A percentile compares a stretch with the other conserved stretches of the same genome.
These are phyloP conservation scores for Sporothrix mexicana DNA, from an alignment of 2,329 filamentous ascomycete species.

Conservation along the genomic window DNA sequence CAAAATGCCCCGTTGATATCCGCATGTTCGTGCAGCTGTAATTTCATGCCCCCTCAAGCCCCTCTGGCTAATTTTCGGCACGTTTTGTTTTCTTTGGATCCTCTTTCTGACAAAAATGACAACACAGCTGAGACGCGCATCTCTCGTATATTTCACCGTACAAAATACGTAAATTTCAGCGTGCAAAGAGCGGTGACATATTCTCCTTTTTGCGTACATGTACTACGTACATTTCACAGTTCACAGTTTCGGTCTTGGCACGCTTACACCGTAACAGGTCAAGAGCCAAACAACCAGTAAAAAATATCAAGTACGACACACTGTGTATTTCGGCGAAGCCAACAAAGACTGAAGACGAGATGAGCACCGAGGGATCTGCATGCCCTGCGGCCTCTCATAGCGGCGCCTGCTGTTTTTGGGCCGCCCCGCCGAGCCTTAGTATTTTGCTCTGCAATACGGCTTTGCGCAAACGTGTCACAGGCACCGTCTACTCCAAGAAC, in stretches of 20 bases:
- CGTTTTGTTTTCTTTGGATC: not conserved
- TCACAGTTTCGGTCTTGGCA: constrained; percentile 15
- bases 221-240: too few species aligned
- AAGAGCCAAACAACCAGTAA: not conserved
- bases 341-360: not conserved
- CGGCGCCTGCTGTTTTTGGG: not conserved
- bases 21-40: constrained; percentile 9
- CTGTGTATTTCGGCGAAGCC: not conserved
- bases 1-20: not conserved
- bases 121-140: not conserved
- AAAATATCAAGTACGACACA: not conserved
- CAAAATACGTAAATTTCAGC: not conserved
- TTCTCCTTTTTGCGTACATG: not conserved
- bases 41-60: constrained; percentile 8
- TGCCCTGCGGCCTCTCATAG: not conserved
- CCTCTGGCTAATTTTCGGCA: not conserved
- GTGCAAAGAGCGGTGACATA: constrained; percentile 20
- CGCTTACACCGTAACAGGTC: not conserved
- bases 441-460: not conserved
- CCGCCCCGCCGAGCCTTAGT: constrained; percentile 11
- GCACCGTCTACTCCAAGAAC: not conserved
- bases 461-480: not conserved
- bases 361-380: constrained; percentile 18
- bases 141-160: constrained; percentile 5
- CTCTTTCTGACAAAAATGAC: not conserved